These are phyloP conservation scores for Eimeria mitis DNA, from an alignment of 169 alveolate species.

Conservation along the genomic window DNA sequence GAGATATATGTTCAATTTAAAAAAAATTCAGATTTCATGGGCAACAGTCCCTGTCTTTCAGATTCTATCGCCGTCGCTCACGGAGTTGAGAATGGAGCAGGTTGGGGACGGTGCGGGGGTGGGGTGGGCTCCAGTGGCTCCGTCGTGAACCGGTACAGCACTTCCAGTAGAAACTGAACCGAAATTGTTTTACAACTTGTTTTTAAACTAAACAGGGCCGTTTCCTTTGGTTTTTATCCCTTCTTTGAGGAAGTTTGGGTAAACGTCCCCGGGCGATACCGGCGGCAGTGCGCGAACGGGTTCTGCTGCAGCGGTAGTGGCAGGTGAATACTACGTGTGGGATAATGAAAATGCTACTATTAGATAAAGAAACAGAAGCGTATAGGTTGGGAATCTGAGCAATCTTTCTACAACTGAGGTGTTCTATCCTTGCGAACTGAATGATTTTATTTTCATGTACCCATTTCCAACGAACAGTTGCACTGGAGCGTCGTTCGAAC, in stretches of 20 bases:
- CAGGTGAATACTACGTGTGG: not conserved
- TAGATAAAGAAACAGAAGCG: not conserved
- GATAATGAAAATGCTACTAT: not conserved
- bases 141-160: not conserved
- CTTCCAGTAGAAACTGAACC: not conserved
- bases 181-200: not conserved
- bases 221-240: too few relatives aligned
- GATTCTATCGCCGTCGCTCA: not conserved
- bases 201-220: not conserved
- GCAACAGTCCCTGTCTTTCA: not conserved
- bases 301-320: not conserved
- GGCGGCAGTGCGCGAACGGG: not conserved
- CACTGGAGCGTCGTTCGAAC: not conserved
- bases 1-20: not conserved
- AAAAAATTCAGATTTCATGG: not conserved
- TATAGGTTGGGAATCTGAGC: not conserved
- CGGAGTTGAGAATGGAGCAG: not conserved
- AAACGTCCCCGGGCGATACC: not conserved
- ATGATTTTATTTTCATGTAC: not conserved
- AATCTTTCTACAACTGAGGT: not conserved
- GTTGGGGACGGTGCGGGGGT: conserved; percentile 21
- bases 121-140: conserved; percentile 2
- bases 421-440: not conserved
- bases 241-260: not conserved
- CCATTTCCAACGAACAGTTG: not conserved